A percentile compares a stretch with the other conserved stretches of the same genome.
Evolutionary conservation across 441 rosid species (phyloP).

Genomic region (Brassica balearica): DNA sequence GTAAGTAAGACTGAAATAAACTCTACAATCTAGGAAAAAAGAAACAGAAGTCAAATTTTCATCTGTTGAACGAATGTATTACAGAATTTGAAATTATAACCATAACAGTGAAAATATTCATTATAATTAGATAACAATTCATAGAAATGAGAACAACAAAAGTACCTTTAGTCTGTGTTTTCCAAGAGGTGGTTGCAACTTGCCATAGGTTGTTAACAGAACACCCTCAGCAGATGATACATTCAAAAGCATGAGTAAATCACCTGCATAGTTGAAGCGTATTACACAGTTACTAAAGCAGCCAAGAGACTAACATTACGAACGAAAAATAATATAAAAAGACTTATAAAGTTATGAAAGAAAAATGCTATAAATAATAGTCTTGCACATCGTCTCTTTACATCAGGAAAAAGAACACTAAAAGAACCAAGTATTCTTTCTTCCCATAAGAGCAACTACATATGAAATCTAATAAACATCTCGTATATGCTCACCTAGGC

Average conservation of each 20-base stretch:
- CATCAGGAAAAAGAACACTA: constrained; percentile 10
- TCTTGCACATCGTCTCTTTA: constrained; percentile 17
- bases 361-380: constrained; percentile 16
- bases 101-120: constrained; percentile 7
- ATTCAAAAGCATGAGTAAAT: constrained; percentile 81
- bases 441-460: constrained; percentile 26
- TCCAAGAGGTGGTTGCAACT: constrained; percentile 95
- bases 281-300: constrained; percentile 10
- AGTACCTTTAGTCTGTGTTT: constrained; percentile 88
- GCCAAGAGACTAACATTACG: constrained; percentile 13
- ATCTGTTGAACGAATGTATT: neutral
- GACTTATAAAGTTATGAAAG: constrained; percentile 15
- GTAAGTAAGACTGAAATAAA: constrained; percentile 87
- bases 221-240: constrained; percentile 65
- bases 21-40: constrained; percentile 79
- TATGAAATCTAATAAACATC: constrained; percentile 9
- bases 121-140: neutral
- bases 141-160: constrained; percentile 19
- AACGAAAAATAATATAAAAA: constrained; percentile 22
- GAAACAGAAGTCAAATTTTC: constrained; percentile 35
- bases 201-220: constrained; percentile 85
- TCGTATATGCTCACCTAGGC: constrained; percentile 65
- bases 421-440: constrained; percentile 4
- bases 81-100: constrained; percentile 21
- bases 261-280: constrained; percentile 58